Evolutionary conservation across 2,329 filamentous ascomycete species (phyloP).

Genomic region (Fusarium sp.): DNA sequence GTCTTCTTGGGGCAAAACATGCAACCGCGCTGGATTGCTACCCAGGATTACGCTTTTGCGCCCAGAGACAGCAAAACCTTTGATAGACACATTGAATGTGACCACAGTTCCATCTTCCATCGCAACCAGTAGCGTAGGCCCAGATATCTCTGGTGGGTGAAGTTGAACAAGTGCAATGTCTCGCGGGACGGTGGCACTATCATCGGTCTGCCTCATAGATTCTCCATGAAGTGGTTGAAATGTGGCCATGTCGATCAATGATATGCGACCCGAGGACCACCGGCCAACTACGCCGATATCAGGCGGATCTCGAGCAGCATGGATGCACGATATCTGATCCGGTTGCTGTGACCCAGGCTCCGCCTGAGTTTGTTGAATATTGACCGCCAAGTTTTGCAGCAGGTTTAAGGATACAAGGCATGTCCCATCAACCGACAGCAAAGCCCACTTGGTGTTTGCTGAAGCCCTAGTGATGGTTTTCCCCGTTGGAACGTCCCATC

Average conservation of each 20-base stretch:
- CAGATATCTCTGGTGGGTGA: constrained; percentile 67
- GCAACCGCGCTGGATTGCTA: constrained; percentile 85
- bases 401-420: constrained; percentile 77
- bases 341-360: constrained; percentile 51
- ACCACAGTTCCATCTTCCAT: constrained; percentile 94
- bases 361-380: constrained; percentile 70
- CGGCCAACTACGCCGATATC: constrained; percentile 85
- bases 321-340: constrained; percentile 88
- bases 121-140: constrained; percentile 85
- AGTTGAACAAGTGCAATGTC: constrained; percentile 85
- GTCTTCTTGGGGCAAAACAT: constrained; percentile 77
- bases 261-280: constrained; percentile 85
- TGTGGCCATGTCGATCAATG: constrained; percentile 76
- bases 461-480: constrained; percentile 82
- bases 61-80: constrained; percentile 73
- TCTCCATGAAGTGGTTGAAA: constrained; percentile 76
- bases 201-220: constrained; percentile 68
- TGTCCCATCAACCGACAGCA: constrained; percentile 83
- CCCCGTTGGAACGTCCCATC: constrained; percentile 66
- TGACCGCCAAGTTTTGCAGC: constrained; percentile 66
- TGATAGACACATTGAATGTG: constrained; percentile 78
- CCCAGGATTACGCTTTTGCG: constrained; percentile 88
- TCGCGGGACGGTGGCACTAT: constrained; percentile 83
- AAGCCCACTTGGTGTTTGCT: constrained; percentile 74
- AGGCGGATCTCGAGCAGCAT: constrained; percentile 73